A percentile compares a stretch with the other conserved stretches of the same genome.
Evolutionary conservation across 148 eudicot genomes (phyloP).

Genomic region (Rhododendron molle): DNA sequence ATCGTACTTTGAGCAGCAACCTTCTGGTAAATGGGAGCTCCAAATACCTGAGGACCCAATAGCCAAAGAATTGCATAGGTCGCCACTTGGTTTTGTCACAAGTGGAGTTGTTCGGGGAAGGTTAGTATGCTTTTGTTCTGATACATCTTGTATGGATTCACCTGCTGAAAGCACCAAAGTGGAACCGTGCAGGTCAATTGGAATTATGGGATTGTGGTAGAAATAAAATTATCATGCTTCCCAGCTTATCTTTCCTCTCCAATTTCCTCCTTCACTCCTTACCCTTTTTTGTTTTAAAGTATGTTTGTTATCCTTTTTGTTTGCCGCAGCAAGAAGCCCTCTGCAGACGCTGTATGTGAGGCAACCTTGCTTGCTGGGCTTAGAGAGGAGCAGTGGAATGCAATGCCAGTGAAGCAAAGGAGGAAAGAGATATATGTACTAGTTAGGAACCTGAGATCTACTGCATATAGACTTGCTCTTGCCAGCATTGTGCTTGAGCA

Average conservation of each 20-base stretch:
- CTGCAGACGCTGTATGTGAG: slow-evolving; percentile 61
- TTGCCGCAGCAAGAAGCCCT: slow-evolving; percentile 69
- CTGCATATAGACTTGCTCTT: slow-evolving; percentile 76
- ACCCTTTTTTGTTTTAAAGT: background rate
- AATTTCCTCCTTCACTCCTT: background rate
- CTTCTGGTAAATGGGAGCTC: slow-evolving; percentile 68
- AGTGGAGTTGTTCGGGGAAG: slow-evolving; percentile 92
- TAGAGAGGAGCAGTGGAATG: slow-evolving; percentile 76
- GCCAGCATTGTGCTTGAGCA: slow-evolving; percentile 71
- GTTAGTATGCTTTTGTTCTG: slow-evolving; percentile 18
- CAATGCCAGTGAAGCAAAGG: slow-evolving; percentile 45
- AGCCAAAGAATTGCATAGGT: slow-evolving; percentile 51
- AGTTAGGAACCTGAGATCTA: slow-evolving; percentile 84
- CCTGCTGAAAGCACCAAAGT: background rate
- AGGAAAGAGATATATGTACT: slow-evolving; percentile 74
- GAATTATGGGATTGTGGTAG: background rate
- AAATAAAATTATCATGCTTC: background rate
- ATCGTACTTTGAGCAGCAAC: slow-evolving; percentile 49
- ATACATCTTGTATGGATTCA: background rate
- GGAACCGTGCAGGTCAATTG: background rate
- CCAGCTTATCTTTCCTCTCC: background rate
- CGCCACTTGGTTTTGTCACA: slow-evolving; percentile 83
- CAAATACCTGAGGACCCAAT: slow-evolving; percentile 56
- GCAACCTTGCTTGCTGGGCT: slow-evolving; percentile 67
- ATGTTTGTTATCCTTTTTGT: background rate